phyloP scores from a whole-genome alignment of 768 basidiomycete genomes.

The Lactarius pseudohatsudake region DNA sequence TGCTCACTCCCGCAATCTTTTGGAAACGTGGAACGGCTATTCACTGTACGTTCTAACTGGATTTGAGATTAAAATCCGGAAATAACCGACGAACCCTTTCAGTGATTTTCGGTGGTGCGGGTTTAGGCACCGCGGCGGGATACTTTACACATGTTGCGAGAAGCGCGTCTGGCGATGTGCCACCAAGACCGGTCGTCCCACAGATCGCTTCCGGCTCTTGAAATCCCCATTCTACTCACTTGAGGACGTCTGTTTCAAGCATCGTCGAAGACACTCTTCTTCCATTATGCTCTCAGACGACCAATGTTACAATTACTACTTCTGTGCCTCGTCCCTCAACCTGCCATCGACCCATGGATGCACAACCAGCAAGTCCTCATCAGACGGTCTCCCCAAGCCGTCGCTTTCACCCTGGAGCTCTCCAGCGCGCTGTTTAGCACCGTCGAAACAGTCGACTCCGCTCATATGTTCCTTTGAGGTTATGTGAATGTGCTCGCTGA shows the following conservation, averaged over 20 bases:
- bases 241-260: slow-evolving; percentile 4
- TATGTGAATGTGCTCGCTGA: slow-evolving; percentile 58
- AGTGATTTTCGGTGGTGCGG: slow-evolving; percentile 75
- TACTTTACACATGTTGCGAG: slow-evolving; percentile 56
- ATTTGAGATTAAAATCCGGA: neutral
- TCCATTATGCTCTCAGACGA: slow-evolving; percentile 10
- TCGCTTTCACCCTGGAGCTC: slow-evolving; percentile 20
- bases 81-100: slow-evolving; percentile 7
- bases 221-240: neutral
- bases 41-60: slow-evolving; percentile 49
- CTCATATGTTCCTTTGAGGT: slow-evolving; percentile 75
- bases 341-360: slow-evolving; percentile 40
- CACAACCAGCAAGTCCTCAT: slow-evolving; percentile 35
- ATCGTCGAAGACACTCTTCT: neutral
- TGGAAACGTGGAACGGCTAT: slow-evolving; percentile 65
- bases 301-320: slow-evolving; percentile 31
- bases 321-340: slow-evolving; percentile 37
- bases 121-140: slow-evolving; percentile 62
- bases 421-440: slow-evolving; percentile 35
- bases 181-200: slow-evolving; percentile 41
- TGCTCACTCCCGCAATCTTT: slow-evolving; percentile 65
- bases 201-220: slow-evolving; percentile 31
- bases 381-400: slow-evolving; percentile 14
- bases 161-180: slow-evolving; percentile 53
- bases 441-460: slow-evolving; percentile 71